Evolutionary conservation across 2,329 filamentous ascomycete genomes (phyloP).

Genomic region (Metarhizium guizhouense): DNA sequence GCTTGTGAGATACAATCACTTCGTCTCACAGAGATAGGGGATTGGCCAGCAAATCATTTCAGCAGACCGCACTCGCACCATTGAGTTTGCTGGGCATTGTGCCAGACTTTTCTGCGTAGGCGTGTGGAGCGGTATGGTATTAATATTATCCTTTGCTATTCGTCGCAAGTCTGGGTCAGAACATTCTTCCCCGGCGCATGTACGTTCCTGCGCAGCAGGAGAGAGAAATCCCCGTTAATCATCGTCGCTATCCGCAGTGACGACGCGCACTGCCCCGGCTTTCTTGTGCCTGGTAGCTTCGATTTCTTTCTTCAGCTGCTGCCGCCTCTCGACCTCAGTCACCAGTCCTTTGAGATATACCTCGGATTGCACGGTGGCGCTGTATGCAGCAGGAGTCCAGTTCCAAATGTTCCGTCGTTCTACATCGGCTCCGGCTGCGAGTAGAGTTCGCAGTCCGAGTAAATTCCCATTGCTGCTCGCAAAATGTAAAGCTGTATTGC

Average conservation of each 20-base stretch:
- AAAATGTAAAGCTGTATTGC: constrained; percentile 84
- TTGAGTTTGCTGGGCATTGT: too few species aligned
- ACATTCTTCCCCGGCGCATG: too few species aligned
- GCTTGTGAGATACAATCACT: not conserved
- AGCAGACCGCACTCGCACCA: not conserved
- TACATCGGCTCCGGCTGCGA: constrained; percentile 70
- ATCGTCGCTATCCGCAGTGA: constrained; percentile 28
- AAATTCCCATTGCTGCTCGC: constrained; percentile 75
- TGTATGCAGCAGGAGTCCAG: constrained; percentile 80
- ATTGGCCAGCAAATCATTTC: not conserved
- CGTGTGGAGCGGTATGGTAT: too few species aligned
- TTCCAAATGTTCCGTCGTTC: constrained; percentile 64
- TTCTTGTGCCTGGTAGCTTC: constrained; percentile 33
- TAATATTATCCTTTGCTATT: too few species aligned
- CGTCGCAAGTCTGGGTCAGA: too few species aligned
- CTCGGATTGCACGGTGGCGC: constrained; percentile 72
- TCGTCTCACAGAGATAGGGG: not conserved
- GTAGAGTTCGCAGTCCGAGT: constrained; percentile 64
- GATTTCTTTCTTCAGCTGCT: constrained; percentile 29
- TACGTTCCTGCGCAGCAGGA: not conserved
- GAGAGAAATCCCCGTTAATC: constrained; percentile 18
- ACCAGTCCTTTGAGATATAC: constrained; percentile 75
- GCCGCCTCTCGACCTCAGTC: constrained; percentile 57
- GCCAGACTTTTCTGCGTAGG: too few species aligned
- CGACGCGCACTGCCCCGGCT: constrained; percentile 34